Percentiles rank a stretch among this genome's conserved stretches.
Evolutionary conservation across 352 stramenopile genomes (phyloP).

Genomic region (Phytophthora pistaciae): DNA sequence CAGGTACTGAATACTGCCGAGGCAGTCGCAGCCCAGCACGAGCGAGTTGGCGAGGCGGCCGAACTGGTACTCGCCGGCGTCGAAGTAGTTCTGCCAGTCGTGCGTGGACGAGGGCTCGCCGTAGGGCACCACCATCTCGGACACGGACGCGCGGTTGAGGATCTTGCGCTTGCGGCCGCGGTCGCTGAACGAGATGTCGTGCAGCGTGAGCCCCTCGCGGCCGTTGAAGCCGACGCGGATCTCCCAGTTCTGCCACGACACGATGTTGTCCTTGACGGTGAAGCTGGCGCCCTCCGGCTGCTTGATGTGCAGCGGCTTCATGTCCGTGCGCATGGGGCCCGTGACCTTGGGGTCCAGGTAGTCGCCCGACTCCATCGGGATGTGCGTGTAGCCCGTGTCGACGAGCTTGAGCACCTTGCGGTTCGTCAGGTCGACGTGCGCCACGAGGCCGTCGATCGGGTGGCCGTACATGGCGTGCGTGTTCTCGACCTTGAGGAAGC

Average conservation of each 20-base stretch:
- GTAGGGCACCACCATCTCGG: conserved; percentile 91
- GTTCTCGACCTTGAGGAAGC: conserved; percentile 47
- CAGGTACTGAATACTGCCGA: conserved; percentile 41
- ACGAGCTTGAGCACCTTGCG: conserved; percentile 48
- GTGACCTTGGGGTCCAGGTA: conserved; percentile 53
- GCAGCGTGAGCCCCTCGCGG: conserved; percentile 80
- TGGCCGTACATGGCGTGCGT: conserved; percentile 63
- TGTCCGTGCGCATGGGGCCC: conserved; percentile 49
- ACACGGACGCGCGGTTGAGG: conserved; percentile 73
- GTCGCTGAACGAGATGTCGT: conserved; percentile 51
- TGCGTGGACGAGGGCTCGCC: conserved; percentile 74
- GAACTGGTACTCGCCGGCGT: conserved; percentile 85
- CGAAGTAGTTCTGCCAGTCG: conserved; percentile 88
- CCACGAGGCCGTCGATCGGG: conserved; percentile 56
- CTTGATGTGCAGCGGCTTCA: conserved; percentile 76
- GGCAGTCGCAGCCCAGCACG: conserved; percentile 79
- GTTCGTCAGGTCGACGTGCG: conserved; percentile 54
- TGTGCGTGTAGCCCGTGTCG: conserved; percentile 61
- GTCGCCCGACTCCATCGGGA: conserved; percentile 52
- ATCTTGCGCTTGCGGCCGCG: conserved; percentile 55
- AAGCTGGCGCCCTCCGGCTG: conserved; percentile 84
- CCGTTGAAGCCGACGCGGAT: conserved; percentile 87
- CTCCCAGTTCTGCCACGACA: conserved; percentile 86
- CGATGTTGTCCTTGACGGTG: conserved; percentile 66
- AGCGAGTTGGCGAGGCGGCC: conserved; percentile 82